Percentiles rank a stretch among this genome's conserved stretches.
Conservation (phyloP, 306 rosid species). For the Dalbergia cultrata region DNA sequence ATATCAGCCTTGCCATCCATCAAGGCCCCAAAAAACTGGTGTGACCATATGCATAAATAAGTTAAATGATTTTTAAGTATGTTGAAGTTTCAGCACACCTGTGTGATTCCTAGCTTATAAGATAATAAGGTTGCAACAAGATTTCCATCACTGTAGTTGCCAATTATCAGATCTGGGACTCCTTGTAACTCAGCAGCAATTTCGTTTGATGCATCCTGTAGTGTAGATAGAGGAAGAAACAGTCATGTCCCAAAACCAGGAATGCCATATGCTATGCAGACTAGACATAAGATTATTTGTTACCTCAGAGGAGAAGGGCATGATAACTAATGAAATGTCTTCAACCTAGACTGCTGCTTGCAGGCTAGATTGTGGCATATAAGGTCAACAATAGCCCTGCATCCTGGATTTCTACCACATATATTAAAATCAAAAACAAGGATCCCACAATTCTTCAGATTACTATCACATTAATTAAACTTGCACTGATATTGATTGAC, state of each 20-base stretch:
- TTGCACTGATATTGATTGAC: background rate
- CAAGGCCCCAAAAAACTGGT: background rate
- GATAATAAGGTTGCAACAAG: conserved; percentile 62
- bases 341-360: conserved; percentile 30
- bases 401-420: background rate
- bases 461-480: background rate
- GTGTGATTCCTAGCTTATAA: conserved; percentile 54
- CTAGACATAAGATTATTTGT: conserved; percentile 11
- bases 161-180: conserved; percentile 56
- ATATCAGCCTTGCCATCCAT: background rate
- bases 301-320: background rate
- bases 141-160: conserved; percentile 63
- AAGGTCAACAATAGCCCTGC: conserved; percentile 5
- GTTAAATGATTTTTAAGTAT: background rate
- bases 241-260: conserved; percentile 8
- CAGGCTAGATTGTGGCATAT: conserved; percentile 12
- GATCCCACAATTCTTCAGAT: conserved; percentile 20
- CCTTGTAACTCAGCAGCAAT: conserved; percentile 59
- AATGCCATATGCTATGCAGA: conserved; percentile 19
- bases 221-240: conserved; percentile 3
- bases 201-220: conserved; percentile 51
- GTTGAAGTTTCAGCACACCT: conserved; percentile 50
- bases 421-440: background rate
- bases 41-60: background rate
- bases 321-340: conserved; percentile 29